Evolutionary conservation across 1,139 yeast species (phyloP).

Genomic region (Suhomyces terraborum): DNA sequence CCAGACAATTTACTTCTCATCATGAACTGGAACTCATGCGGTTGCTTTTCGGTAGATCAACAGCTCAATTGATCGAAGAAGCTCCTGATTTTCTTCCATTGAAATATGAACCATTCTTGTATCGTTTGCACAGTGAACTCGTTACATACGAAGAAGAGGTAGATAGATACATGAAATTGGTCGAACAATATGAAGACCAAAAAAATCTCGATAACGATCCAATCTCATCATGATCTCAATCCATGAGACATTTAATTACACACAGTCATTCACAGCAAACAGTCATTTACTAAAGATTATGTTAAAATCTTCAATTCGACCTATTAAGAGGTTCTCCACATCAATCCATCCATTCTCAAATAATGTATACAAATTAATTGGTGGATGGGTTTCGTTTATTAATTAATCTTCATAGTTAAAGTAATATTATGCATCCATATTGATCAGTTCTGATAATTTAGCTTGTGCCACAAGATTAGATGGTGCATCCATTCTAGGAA

Average conservation of each 20-base stretch:
- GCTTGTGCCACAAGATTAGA: conserved; percentile 60
- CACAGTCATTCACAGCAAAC: background rate
- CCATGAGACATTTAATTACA: background rate
- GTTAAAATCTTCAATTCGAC: too few relatives aligned
- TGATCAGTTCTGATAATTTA: conserved; percentile 61
- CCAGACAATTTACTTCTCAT: conserved; percentile 35
- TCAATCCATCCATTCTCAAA: background rate
- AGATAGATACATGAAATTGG: conserved; percentile 22
- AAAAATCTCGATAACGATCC: conserved; percentile 5
- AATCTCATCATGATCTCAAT: too few relatives aligned
- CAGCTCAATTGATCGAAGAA: conserved; percentile 25
- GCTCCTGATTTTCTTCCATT: conserved; percentile 37
- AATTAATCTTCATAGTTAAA: background rate
- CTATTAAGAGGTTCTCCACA: background rate
- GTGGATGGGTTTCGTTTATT: background rate
- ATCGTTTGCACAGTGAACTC: conserved; percentile 28
- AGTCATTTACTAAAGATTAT: background rate
- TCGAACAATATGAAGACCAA: conserved; percentile 12
- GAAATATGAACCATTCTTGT: conserved; percentile 39
- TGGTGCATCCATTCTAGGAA: conserved; percentile 42
- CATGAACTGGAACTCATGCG: conserved; percentile 42
- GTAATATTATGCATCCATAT: background rate
- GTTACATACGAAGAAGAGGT: conserved; percentile 32
- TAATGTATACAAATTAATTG: too few relatives aligned
- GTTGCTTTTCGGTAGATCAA: conserved; percentile 34